Percentiles rank a stretch among this genome's conserved stretches.
These are phyloP conservation scores for Medakamo hakoo DNA, from an alignment of 139 green algal species.

Conservation along the genomic window DNA sequence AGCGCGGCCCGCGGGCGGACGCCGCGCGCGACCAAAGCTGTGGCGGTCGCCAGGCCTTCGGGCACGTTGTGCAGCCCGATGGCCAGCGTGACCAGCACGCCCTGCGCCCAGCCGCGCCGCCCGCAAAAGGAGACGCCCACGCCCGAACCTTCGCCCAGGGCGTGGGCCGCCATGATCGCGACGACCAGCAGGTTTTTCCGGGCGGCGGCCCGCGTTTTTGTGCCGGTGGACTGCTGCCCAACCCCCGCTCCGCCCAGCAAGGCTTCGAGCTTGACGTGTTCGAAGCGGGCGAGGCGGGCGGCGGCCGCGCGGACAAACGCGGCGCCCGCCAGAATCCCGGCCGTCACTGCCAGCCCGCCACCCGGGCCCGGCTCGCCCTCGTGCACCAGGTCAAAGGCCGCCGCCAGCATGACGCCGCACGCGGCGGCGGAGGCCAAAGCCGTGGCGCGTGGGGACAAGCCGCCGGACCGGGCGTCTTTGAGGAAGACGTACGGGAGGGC, in stretches of 20 bases:
- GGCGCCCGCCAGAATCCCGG: not conserved
- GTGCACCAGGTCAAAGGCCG: slow-evolving; percentile 85
- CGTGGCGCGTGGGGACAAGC: slow-evolving; percentile 23
- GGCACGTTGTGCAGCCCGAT: slow-evolving; percentile 97
- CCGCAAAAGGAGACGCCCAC: slow-evolving; percentile 84
- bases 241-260: too few species aligned
- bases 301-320: not conserved
- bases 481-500: slow-evolving; percentile 65
- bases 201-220: too few species aligned
- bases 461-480: too few species aligned
- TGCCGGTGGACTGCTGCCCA: too few species aligned
- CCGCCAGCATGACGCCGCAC: slow-evolving; percentile 93
- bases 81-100: slow-evolving; percentile 80
- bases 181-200: slow-evolving; percentile 82
- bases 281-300: slow-evolving; percentile 20
- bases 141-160: slow-evolving; percentile 83
- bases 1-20: slow-evolving; percentile 42
- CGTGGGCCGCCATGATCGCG: slow-evolving; percentile 91
- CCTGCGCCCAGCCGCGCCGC: slow-evolving; percentile 58
- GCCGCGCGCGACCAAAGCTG: slow-evolving; percentile 75
- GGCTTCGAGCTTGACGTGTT: slow-evolving; percentile 52
- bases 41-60: slow-evolving; percentile 85
- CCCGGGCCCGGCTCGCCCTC: slow-evolving; percentile 46
- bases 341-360: not conserved
- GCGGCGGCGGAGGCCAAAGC: slow-evolving; percentile 80